Conservation (phyloP, 805 yeast genomes). For the Spathaspora hagerdaliae region DNA sequence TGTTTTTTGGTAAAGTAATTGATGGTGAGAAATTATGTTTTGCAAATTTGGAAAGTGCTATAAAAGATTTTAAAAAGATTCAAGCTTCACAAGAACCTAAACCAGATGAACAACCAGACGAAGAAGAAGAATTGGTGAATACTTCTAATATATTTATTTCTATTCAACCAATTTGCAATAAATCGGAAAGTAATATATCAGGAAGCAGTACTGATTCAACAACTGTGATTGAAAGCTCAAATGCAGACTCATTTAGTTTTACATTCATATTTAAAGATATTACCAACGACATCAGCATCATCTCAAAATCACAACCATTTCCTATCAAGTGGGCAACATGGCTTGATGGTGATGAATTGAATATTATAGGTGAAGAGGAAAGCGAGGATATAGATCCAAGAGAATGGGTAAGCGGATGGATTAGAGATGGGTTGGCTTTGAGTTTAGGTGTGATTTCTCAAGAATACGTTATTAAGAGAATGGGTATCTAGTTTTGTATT, state of each 20-base stretch:
- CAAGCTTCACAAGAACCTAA: conserved; percentile 15
- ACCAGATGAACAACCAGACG: conserved; percentile 13
- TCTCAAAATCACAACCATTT: conserved; percentile 82
- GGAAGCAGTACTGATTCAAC: conserved; percentile 14
- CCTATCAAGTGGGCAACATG: conserved; percentile 92
- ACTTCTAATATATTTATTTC: conserved; percentile 66
- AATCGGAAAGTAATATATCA: conserved; percentile 15
- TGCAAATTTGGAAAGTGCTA: conserved; percentile 81
- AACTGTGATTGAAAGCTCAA: conserved; percentile 42
- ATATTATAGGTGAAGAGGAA: conserved; percentile 17
- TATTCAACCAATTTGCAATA: conserved; percentile 54
- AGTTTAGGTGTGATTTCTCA: conserved; percentile 87
- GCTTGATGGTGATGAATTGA: conserved; percentile 53
- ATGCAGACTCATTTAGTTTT: conserved; percentile 64
- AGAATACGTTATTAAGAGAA: conserved; percentile 82
- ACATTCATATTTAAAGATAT: conserved; percentile 73
- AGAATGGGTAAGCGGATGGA: conserved; percentile 44
- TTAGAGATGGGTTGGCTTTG: conserved; percentile 60
- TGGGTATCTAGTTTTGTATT: conserved; percentile 52
- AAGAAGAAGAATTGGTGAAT: conserved; percentile 17
- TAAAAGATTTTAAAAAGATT: conserved; percentile 36
- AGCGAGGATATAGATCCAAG: conserved; percentile 31
- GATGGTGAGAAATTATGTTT: conserved; percentile 87
- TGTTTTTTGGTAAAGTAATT: conserved; percentile 69
- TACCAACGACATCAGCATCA: conserved; percentile 68